Conservation (phyloP, 225 moss, liverwort and hornwort species). For the Ulota crispa region DNA sequence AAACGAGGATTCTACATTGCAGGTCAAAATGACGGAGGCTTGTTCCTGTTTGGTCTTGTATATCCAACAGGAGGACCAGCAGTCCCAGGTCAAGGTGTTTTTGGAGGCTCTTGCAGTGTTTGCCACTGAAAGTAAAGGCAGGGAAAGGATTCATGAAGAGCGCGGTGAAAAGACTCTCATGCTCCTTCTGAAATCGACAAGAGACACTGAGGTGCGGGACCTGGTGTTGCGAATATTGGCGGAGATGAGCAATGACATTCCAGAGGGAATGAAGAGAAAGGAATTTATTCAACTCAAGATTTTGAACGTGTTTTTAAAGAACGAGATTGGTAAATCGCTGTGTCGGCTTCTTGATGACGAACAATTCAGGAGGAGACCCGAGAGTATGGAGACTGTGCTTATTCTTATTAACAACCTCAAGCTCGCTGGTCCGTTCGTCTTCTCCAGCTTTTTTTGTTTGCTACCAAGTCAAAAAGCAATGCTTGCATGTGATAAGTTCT, state of each 20-base stretch:
- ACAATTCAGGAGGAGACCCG: background rate
- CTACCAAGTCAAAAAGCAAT: background rate
- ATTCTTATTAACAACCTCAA: conserved; percentile 43
- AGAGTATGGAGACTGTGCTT: conserved; percentile 36
- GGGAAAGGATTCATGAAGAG: conserved; percentile 23
- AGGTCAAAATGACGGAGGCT: background rate
- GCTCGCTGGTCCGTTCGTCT: conserved; percentile 33
- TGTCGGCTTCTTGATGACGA: background rate
- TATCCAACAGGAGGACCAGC: conserved; percentile 4
- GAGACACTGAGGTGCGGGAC: conserved; percentile 25
- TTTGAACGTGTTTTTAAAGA: background rate
- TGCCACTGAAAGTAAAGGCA: conserved; percentile 25
- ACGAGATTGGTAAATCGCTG: background rate
- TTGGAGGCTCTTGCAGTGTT: conserved; percentile 46
- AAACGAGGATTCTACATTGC: background rate
- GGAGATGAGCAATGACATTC: conserved; percentile 31
- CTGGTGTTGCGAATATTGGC: conserved; percentile 40
- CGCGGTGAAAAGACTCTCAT: conserved; percentile 18
- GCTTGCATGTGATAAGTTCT: background rate
- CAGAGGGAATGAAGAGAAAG: background rate
- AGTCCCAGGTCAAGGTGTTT: conserved; percentile 2
- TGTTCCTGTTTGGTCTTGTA: conserved; percentile 27
- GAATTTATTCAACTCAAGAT: conserved; percentile 2
- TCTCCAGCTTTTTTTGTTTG: background rate
- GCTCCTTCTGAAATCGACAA: background rate